A percentile compares a stretch with the other conserved stretches of the same genome.
Conservation (phyloP, 1,284 basidiomycete species). For the Trichosporon inkin region DNA sequence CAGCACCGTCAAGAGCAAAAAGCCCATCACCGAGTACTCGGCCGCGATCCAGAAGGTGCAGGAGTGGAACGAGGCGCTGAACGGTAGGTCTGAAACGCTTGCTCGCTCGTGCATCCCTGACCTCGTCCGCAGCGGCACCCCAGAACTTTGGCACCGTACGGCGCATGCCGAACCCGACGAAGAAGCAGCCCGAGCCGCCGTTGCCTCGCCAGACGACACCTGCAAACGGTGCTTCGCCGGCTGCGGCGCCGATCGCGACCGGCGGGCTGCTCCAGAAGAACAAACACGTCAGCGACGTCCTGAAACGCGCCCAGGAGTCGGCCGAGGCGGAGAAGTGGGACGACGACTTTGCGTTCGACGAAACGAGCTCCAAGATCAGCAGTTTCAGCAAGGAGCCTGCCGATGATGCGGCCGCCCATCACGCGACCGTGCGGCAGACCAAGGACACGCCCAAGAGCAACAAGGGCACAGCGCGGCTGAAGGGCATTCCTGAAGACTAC, state of each 20-base stretch:
- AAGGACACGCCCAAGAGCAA: slow-evolving; percentile 12
- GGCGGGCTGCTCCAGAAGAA: slow-evolving; percentile 41
- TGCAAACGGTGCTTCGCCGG: neutral
- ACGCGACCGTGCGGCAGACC: slow-evolving; percentile 36
- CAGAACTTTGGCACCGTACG: slow-evolving; percentile 43
- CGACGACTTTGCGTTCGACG: slow-evolving; percentile 96
- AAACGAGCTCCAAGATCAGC: slow-evolving; percentile 47
- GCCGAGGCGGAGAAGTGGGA: slow-evolving; percentile 54
- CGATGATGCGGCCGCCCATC: slow-evolving; percentile 18
- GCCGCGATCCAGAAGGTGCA: slow-evolving; percentile 92
- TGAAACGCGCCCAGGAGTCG: slow-evolving; percentile 36
- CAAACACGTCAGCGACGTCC: slow-evolving; percentile 68
- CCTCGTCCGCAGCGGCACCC: slow-evolving; percentile 51
- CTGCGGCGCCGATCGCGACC: slow-evolving; percentile 6
- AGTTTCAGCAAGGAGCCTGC: neutral
- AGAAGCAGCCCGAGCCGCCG: slow-evolving; percentile 7
- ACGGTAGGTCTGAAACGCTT: slow-evolving; percentile 58
- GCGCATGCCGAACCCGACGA: slow-evolving; percentile 9
- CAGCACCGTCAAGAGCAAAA: slow-evolving; percentile 52
- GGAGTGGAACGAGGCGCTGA: slow-evolving; percentile 96
- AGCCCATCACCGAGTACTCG: slow-evolving; percentile 72
- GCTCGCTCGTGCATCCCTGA: slow-evolving; percentile 45
- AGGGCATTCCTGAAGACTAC: slow-evolving; percentile 64
- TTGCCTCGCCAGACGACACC: neutral
- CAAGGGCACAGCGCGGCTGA: slow-evolving; percentile 7